phyloP scores from a whole-genome alignment of 805 yeast species.

The Candida nanaspora region DNA sequence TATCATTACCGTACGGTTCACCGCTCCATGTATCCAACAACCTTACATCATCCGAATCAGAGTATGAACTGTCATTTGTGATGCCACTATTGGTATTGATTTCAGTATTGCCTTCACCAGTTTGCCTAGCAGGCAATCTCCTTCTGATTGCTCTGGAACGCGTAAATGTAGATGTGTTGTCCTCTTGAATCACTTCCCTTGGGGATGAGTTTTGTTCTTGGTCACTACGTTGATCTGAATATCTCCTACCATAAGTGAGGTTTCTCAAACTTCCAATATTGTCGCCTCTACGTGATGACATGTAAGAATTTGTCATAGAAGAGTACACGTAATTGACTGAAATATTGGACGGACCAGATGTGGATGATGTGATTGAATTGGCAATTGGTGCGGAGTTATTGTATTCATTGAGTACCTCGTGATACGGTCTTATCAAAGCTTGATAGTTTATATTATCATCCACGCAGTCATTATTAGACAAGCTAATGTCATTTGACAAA shows the following conservation, averaged over 20 bases:
- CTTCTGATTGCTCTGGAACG: conserved; percentile 1
- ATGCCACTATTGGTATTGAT: neutral
- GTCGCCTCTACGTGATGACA: neutral
- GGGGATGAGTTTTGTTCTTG: neutral
- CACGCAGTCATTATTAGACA: neutral
- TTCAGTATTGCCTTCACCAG: neutral
- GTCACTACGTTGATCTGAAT: neutral
- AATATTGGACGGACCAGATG: too few relatives aligned
- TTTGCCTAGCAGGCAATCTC: neutral
- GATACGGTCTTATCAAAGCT: conserved; percentile 22
- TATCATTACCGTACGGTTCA: conserved; percentile 18
- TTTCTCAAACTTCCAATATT: neutral
- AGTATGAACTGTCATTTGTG: neutral
- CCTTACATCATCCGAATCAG: neutral
- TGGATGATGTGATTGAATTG: neutral
- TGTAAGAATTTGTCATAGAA: too few relatives aligned
- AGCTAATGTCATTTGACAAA: neutral
- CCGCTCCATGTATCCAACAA: conserved; percentile 3
- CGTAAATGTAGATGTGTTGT: neutral
- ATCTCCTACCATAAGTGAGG: neutral
- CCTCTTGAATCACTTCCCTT: neutral
- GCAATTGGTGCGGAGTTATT: neutral
- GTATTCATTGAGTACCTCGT: conserved; percentile 14
- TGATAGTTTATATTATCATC: conserved; percentile 8
- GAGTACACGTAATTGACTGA: too few relatives aligned